Percentiles rank a stretch among this genome's conserved stretches.
These are phyloP conservation scores for Globisporangium mamillatum DNA, from an alignment of 352 stramenopile species.

Conservation along the genomic window DNA sequence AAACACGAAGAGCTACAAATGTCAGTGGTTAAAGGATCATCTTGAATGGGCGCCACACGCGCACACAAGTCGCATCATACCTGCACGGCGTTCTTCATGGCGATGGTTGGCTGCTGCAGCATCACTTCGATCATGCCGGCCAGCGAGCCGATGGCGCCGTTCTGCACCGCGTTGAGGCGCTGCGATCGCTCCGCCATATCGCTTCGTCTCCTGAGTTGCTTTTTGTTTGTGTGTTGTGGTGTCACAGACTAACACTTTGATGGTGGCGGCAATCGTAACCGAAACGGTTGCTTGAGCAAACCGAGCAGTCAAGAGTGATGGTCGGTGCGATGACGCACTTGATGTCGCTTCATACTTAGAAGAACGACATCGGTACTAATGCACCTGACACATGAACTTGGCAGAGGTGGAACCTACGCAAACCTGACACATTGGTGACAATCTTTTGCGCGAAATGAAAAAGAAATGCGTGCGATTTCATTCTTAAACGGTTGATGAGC, in stretches of 20 bases:
- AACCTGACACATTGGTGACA: too few relatives aligned
- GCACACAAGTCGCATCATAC: conserved; percentile 12
- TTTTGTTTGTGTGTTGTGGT: neutral
- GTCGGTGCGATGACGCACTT: neutral
- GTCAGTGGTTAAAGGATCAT: neutral
- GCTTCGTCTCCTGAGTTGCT: neutral
- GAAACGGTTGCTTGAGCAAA: conserved; percentile 2
- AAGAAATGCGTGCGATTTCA: neutral
- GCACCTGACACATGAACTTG: neutral
- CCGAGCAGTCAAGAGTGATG: neutral
- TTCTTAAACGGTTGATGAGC: neutral
- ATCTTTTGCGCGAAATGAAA: too few relatives aligned
- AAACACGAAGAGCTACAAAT: neutral
- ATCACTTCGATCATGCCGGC: conserved; percentile 83
- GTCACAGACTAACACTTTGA: neutral
- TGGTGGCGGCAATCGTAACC: neutral
- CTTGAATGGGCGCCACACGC: neutral
- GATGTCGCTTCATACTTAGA: neutral
- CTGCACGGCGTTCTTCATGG: conserved; percentile 83
- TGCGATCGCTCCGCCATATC: conserved; percentile 39
- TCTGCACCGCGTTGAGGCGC: conserved; percentile 66
- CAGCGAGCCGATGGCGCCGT: conserved; percentile 75
- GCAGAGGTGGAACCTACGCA: too few relatives aligned
- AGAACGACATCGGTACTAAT: neutral
- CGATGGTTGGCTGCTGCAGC: conserved; percentile 79